Evolutionary conservation across 345 rosid species (phyloP).

Genomic region (Ricinus communis): DNA sequence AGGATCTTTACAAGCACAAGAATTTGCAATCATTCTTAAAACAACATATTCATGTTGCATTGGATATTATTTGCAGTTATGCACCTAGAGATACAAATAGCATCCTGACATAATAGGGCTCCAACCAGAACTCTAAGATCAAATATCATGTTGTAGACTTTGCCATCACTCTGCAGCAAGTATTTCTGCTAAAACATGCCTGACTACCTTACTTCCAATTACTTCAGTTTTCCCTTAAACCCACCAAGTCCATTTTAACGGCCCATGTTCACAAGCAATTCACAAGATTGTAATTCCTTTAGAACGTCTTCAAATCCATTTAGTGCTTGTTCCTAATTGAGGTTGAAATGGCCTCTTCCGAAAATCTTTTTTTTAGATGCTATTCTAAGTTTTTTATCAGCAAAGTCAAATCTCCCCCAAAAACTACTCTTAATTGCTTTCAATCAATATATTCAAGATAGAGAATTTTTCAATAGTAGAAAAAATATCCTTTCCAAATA

Average conservation of each 20-base stretch:
- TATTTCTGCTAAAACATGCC: not conserved
- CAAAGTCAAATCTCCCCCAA: not conserved
- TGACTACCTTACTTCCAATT: not conserved
- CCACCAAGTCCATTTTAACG: not conserved
- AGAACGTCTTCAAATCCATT: not conserved
- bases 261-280: not conserved
- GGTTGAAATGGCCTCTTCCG: not conserved
- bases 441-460: not conserved
- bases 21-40: no score
- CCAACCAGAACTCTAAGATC: no score
- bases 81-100: no score
- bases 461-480: not conserved
- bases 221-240: not conserved
- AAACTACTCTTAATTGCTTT: not conserved
- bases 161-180: not conserved
- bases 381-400: not conserved
- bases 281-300: not conserved
- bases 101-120: no score
- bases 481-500: not conserved
- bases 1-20: no score
- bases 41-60: no score
- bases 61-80: no score
- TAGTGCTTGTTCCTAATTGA: not conserved
- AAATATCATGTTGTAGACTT: not conserved
- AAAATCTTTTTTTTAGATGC: not conserved